Evolutionary conservation across 1,284 basidiomycete genomes (phyloP).

Genomic region (Cystobasidium sp.): DNA sequence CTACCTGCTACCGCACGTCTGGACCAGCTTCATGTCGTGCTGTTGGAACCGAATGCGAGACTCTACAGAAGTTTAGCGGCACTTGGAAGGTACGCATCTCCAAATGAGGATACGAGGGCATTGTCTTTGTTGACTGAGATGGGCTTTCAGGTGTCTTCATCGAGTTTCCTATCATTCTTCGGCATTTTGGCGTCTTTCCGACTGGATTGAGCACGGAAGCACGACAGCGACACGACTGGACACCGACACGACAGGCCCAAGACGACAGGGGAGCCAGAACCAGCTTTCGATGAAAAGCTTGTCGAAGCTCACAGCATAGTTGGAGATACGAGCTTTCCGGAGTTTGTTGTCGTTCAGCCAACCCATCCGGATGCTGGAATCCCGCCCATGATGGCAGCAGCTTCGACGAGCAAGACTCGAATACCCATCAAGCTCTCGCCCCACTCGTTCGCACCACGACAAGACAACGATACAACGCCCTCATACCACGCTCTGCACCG

Average conservation of each 20-base stretch:
- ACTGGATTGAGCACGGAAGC: neutral
- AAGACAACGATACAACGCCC: neutral
- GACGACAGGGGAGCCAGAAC: neutral
- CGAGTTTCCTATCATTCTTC: neutral
- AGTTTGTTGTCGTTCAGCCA: neutral
- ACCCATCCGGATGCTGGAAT: neutral
- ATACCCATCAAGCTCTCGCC: slow-evolving; percentile 17
- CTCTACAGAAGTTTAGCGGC: too few relatives aligned
- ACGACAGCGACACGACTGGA: neutral
- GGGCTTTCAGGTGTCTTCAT: too few relatives aligned
- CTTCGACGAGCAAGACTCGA: neutral
- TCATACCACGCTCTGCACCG: slow-evolving; percentile 8
- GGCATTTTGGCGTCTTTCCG: neutral
- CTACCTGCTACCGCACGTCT: too few relatives aligned
- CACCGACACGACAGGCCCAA: neutral
- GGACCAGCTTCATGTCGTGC: too few relatives aligned
- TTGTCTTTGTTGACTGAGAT: too few relatives aligned
- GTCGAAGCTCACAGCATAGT: too few relatives aligned
- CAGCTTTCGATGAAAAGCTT: neutral
- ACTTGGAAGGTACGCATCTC: too few relatives aligned
- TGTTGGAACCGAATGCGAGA: too few relatives aligned
- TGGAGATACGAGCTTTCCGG: too few relatives aligned
- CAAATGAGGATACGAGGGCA: too few relatives aligned
- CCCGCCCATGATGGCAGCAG: neutral
- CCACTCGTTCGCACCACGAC: neutral